These are phyloP conservation scores for Tilletia caries DNA, from an alignment of 1,284 basidiomycete species.

Conservation along the genomic window DNA sequence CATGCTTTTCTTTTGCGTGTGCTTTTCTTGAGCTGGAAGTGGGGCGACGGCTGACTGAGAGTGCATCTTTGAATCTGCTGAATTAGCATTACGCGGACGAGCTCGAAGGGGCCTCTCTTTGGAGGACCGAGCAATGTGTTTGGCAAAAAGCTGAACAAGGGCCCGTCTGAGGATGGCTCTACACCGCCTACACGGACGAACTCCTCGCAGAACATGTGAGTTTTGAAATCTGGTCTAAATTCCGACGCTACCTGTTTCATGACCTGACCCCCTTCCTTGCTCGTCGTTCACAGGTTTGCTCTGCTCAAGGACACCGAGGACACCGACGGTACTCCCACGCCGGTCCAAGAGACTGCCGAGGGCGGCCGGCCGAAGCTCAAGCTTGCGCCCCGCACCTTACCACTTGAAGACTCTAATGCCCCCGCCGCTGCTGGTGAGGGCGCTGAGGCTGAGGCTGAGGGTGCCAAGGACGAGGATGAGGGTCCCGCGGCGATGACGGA, in stretches of 20 bases:
- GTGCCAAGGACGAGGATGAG: constrained; percentile 53
- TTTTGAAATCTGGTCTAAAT: neutral
- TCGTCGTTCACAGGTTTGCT: constrained; percentile 57
- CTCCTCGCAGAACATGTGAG: constrained; percentile 73
- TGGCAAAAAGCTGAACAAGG: constrained; percentile 63
- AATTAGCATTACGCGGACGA: constrained; percentile 59
- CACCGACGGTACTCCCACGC: constrained; percentile 27
- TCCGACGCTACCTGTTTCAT: neutral
- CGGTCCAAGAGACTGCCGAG: constrained; percentile 61
- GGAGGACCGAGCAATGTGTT: constrained; percentile 72
- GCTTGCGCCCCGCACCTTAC: constrained; percentile 64
- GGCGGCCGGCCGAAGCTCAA: constrained; percentile 71
- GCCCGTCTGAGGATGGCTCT: constrained; percentile 57
- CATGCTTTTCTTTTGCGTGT: constrained; percentile 34
- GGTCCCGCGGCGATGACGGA: constrained; percentile 63
- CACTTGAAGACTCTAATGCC: constrained; percentile 52
- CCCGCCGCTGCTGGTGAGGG: constrained; percentile 14
- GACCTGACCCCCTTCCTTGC: neutral
- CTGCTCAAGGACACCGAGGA: constrained; percentile 38
- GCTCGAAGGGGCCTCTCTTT: constrained; percentile 60
- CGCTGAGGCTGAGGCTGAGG: constrained; percentile 14
- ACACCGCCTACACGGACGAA: constrained; percentile 71
- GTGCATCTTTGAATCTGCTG: constrained; percentile 18
- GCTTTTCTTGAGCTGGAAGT: constrained; percentile 5
- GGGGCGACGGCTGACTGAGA: constrained; percentile 22